Percentiles rank a stretch among this genome's conserved stretches.
Conservation (phyloP, 225 moss, liverwort and hornwort species). For the Neckera pumila region DNA sequence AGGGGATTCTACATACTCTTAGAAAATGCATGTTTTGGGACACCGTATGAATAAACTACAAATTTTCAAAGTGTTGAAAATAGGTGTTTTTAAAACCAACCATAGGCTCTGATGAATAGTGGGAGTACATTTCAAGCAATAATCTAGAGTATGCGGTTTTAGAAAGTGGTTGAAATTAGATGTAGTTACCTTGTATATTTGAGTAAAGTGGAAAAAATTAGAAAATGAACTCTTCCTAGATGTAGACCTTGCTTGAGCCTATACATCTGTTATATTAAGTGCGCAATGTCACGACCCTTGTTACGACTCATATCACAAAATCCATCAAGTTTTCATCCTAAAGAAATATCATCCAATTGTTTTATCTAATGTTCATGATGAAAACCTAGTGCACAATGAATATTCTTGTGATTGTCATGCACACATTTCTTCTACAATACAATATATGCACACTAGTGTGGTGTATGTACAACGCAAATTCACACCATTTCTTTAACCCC, state of each 20-base stretch:
- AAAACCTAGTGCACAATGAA: accelerated
- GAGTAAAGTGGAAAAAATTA: not conserved
- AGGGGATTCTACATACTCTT: not conserved
- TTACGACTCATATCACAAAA: not conserved
- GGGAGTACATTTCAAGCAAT: not conserved
- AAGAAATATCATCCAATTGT: not conserved
- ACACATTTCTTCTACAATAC: too few relatives aligned
- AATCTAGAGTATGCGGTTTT: not conserved
- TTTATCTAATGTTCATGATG: not conserved
- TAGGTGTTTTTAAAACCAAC: accelerated
- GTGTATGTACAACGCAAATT: not conserved
- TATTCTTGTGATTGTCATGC: too few relatives aligned
- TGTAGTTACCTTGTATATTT: not conserved
- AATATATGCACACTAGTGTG: too few relatives aligned
- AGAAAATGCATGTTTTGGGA: not conserved
- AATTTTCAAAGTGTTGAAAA: not conserved
- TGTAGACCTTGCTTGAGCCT: too few relatives aligned
- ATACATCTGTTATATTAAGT: not conserved
- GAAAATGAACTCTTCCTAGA: accelerated
- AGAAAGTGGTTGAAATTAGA: not conserved
- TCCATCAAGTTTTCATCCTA: accelerated
- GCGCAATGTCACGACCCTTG: accelerated
- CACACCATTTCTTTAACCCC: not conserved
- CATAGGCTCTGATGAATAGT: not conserved
- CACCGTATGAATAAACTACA: not conserved